Base-by-base conservation (phyloP, 2,329 filamentous ascomycete species). In the Cercospora sp. region DNA sequence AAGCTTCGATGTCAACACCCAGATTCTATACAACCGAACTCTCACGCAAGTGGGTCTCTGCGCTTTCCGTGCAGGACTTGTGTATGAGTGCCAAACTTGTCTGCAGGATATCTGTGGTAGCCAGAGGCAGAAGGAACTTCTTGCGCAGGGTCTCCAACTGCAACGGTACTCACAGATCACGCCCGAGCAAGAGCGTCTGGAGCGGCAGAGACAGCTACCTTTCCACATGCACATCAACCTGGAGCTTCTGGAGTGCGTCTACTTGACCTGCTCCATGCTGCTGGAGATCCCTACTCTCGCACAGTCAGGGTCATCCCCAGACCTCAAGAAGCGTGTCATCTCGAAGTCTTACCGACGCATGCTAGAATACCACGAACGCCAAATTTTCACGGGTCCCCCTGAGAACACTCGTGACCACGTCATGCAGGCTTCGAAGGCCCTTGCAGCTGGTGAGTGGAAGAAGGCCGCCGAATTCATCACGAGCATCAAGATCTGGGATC, bases 171-270 rank as follows among this genome's bases (percentile, higher is more conserved):
- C 89, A 76, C 94, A 97, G 77, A 95, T 99, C 70, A 95, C 94
- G 39, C 95, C 95, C 18, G 95, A 99, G 83, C 95, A 99, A 82
- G 95, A 99, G 84, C 92, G 94, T 73, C 87, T 98, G 45, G 95
- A 99, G 85, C 92, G 95, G 80, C 94, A 98, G 83, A 90, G 95
- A 76, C 95, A 99, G 83, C 87, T 99, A 74, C 95, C 95, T 42
- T 99, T 99, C 90, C 95, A 99, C 85, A 97, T 99, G 93, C 95
- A 99, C 87, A 99, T 99, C 86, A 99, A 99, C 86, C 87, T 99
- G 63, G 95, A 99, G 81, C 88, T 99, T 65, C 88, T 99, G 45
- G 95, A 99, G 84, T 98, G 95, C 78, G 94, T 98, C 70, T 99
- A 99, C 84, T 87, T 99, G 68, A 98, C 95, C 61, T 98, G 94